Conservation (phyloP, 768 basidiomycete genomes). For the Hericium alpestre region DNA sequence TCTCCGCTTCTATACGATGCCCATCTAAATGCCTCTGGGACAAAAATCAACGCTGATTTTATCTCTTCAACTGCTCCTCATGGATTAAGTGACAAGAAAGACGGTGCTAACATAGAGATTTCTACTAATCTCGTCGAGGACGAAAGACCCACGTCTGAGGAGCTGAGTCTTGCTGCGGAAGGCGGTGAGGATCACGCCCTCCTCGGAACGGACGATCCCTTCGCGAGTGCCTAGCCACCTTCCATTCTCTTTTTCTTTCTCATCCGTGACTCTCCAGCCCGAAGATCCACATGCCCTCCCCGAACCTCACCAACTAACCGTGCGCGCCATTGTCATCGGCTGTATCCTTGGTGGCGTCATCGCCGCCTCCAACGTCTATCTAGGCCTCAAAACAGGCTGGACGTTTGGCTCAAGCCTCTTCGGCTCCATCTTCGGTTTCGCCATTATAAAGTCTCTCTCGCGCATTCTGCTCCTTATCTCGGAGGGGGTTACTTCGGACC, state of each 20-base stretch:
- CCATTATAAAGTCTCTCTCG: constrained; percentile 48
- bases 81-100: too few relatives aligned
- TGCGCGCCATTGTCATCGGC: constrained; percentile 38
- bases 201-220: background rate
- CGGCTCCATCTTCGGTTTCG: constrained; percentile 47
- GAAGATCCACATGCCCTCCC: background rate
- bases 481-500: constrained; percentile 51
- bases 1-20: too few relatives aligned
- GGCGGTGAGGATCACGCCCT: background rate
- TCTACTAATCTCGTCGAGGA: background rate
- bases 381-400: constrained; percentile 59
- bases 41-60: too few relatives aligned
- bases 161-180: background rate
- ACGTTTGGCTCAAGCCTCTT: constrained; percentile 44
- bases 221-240: background rate
- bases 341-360: constrained; percentile 43
- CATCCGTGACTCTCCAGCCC: background rate
- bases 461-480: constrained; percentile 32
- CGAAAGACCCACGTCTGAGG: background rate
- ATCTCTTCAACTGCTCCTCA: too few relatives aligned
- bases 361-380: constrained; percentile 55
- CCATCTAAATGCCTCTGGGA: too few relatives aligned
- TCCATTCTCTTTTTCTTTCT: background rate
- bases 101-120: background rate
- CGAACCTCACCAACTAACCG: background rate